Evolutionary conservation across 2,329 filamentous ascomycete species (phyloP).

Genomic region (Alternaria ventricosa): DNA sequence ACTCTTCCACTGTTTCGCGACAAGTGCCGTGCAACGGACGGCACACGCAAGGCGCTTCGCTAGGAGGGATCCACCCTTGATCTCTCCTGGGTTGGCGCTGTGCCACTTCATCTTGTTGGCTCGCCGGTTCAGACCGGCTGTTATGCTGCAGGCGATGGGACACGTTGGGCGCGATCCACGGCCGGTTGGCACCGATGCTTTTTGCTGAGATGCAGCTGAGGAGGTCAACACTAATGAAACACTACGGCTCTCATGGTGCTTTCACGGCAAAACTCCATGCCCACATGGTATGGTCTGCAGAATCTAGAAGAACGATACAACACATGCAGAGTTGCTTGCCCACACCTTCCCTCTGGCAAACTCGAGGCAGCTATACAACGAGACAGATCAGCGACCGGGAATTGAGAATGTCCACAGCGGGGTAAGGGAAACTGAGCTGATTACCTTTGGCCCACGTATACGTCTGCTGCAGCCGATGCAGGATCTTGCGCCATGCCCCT

Average conservation of each 20-base stretch:
- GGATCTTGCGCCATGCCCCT: slow-evolving; percentile 30
- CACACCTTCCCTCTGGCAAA: background rate
- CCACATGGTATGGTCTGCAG: background rate
- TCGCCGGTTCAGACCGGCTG: slow-evolving; percentile 26
- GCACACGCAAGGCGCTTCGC: slow-evolving; percentile 23
- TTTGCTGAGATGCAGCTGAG: slow-evolving; percentile 26
- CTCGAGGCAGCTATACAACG: slow-evolving; percentile 3
- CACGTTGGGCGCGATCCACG: slow-evolving; percentile 21
- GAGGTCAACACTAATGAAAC: slow-evolving; percentile 15
- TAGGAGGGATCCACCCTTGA: slow-evolving; percentile 24
- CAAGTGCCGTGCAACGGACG: slow-evolving; percentile 10
- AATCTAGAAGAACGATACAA: background rate
- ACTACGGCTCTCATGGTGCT: background rate
- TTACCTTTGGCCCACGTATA: slow-evolving; percentile 26
- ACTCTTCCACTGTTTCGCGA: slow-evolving; percentile 6
- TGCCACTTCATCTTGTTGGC: slow-evolving; percentile 18
- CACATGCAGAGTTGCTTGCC: background rate
- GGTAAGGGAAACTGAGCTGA: slow-evolving; percentile 31
- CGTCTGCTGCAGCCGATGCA: slow-evolving; percentile 34
- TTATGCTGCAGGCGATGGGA: slow-evolving; percentile 24
- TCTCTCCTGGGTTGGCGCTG: slow-evolving; percentile 21
- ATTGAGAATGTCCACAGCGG: slow-evolving; percentile 28
- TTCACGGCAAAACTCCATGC: background rate
- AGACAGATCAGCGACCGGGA: slow-evolving; percentile 16
- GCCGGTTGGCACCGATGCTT: slow-evolving; percentile 16